phyloP scores from a whole-genome alignment of 140 eudicot species.

The Anethum foeniculum region DNA sequence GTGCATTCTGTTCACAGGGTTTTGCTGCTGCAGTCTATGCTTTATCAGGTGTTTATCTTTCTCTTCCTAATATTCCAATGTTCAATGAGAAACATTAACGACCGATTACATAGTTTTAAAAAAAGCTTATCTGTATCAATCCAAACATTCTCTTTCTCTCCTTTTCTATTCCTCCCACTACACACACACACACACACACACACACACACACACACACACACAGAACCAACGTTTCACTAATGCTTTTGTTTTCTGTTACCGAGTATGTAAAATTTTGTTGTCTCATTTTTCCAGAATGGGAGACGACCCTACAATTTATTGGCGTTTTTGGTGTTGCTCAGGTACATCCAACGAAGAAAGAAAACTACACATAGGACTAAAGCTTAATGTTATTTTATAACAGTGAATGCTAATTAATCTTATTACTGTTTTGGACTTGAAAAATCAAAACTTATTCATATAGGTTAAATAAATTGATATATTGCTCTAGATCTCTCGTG shows the following conservation, averaged over 20 bases:
- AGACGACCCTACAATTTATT: slow-evolving; percentile 70
- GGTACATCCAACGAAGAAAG: slow-evolving; percentile 30
- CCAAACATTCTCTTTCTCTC: neutral
- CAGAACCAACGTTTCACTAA: neutral
- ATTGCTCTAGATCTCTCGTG: neutral
- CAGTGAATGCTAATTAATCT: neutral
- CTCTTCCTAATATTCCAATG: slow-evolving; percentile 5
- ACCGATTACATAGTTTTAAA: neutral
- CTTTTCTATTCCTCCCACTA: neutral
- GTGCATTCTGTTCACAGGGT: slow-evolving; percentile 48
- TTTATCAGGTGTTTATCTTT: slow-evolving; percentile 49
- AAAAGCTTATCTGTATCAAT: neutral
- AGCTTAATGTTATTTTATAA: neutral
- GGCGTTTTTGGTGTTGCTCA: slow-evolving; percentile 66
- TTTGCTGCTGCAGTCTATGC: slow-evolving; percentile 59
- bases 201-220: neutral
- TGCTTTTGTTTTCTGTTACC: slow-evolving; percentile 3
- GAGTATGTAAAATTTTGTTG: slow-evolving; percentile 1
- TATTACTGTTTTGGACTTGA: neutral
- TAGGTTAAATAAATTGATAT: neutral
- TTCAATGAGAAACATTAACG: neutral
- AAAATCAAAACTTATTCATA: neutral
- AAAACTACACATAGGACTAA: neutral
- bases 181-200: neutral
- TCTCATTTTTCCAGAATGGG: slow-evolving; percentile 67